Conservation (phyloP, 139 green algal species). For the Chlamydomonas asymmetrica region DNA sequence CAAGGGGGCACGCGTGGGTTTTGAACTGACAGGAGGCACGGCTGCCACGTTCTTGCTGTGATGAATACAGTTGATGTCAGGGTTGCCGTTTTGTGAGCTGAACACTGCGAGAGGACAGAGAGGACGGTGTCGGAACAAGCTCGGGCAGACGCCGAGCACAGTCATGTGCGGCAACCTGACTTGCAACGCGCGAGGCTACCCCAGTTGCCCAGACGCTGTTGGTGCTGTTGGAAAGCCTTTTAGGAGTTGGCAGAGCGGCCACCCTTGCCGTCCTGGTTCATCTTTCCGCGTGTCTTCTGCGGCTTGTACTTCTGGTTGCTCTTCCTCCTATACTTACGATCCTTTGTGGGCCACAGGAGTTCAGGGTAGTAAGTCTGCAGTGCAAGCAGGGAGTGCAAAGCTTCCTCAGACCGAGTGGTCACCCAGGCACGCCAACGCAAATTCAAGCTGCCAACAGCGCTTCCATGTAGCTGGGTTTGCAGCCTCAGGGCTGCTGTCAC, state of each 20-base stretch:
- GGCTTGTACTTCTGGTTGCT: slow-evolving; percentile 21
- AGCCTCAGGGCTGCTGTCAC: background rate
- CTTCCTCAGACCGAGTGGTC: background rate
- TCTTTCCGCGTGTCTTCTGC: slow-evolving; percentile 45
- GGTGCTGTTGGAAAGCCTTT: no score
- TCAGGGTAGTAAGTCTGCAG: slow-evolving; percentile 40
- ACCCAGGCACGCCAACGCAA: background rate
- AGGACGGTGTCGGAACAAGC: no score
- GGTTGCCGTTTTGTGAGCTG: no score
- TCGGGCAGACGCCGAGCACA: no score
- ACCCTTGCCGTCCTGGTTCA: slow-evolving; percentile 51
- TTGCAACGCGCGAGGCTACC: no score
- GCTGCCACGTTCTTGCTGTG: no score
- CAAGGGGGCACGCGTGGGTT: no score
- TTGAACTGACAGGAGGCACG: no score
- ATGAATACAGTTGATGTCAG: no score
- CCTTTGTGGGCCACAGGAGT: slow-evolving; percentile 42
- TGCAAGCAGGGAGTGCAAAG: background rate
- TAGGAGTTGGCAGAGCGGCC: slow-evolving; percentile 29
- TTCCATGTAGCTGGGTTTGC: background rate
- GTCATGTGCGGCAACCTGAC: no score
- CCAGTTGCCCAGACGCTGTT: no score
- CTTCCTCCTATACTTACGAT: slow-evolving; percentile 25
- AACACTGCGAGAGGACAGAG: no score
- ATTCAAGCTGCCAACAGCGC: background rate